A percentile compares a stretch with the other conserved stretches of the same genome.
Evolutionary conservation across 1,139 yeast genomes (phyloP).

Genomic region (Saccharomycopsis hybrid): DNA sequence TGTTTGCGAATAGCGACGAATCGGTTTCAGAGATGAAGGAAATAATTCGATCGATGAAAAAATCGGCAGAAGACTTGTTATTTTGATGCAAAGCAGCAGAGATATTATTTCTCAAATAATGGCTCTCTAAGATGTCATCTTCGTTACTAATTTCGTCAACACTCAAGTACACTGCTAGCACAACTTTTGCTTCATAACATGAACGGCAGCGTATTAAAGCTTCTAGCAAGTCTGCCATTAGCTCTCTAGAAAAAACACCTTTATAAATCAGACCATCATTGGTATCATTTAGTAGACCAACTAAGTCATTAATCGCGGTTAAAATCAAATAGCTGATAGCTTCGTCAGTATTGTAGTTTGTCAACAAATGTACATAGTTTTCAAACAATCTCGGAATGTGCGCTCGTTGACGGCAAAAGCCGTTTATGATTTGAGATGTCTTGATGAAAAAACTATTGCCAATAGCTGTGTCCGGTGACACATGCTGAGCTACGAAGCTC

Average conservation of each 20-base stretch:
- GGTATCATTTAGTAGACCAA: neutral
- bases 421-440: neutral
- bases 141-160: neutral
- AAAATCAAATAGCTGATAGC: neutral
- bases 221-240: neutral
- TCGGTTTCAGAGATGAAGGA: neutral
- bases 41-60: neutral
- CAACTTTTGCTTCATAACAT: neutral
- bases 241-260: neutral
- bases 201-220: neutral
- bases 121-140: neutral
- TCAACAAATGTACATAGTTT: neutral
- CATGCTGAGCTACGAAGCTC: neutral
- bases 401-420: neutral
- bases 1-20: neutral
- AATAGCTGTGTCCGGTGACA: neutral
- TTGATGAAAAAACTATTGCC: neutral
- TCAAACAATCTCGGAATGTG: neutral
- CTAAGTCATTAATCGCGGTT: neutral
- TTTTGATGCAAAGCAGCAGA: slow-evolving; percentile 3
- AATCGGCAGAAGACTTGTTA: neutral
- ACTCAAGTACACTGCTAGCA: neutral
- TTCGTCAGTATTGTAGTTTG: neutral
- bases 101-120: too few relatives aligned
- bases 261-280: neutral